Conservation (phyloP, 2,329 filamentous ascomycete species). For the Nannizziopsis arthrosporioides region DNA sequence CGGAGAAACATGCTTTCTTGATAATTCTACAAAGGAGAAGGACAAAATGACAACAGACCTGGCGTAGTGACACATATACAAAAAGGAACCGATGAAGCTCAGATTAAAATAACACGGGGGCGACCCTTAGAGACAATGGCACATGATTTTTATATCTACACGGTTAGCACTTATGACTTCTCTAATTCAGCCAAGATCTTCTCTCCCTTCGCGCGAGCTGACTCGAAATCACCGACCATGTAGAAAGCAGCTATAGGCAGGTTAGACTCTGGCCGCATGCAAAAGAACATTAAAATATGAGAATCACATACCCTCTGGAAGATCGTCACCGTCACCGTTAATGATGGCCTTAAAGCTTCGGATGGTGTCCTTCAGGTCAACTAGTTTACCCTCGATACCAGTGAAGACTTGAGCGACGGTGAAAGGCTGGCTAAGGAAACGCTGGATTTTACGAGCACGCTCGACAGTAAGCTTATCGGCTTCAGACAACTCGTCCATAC, state of each 20-base stretch:
- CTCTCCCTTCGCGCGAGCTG: conserved; percentile 92
- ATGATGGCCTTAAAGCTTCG: conserved; percentile 95
- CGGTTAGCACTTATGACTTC: conserved; percentile 26
- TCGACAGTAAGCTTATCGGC: conserved; percentile 99
- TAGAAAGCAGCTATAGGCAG: conserved; percentile 57
- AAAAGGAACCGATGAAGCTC: conserved; percentile 11
- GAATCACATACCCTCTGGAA: conserved; percentile 66
- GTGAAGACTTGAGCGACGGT: conserved; percentile 62
- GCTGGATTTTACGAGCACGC: conserved; percentile 99
- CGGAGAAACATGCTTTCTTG: conserved; percentile 8
- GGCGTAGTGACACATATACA: conserved; percentile 11
- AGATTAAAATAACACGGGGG: conserved; percentile 12
- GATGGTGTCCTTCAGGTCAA: conserved; percentile 98
- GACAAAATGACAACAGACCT: background rate
- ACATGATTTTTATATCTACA: conserved; percentile 14
- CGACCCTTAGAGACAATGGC: conserved; percentile 9
- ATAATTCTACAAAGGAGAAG: conserved; percentile 9
- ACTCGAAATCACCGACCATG: conserved; percentile 96
- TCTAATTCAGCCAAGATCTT: conserved; percentile 98
- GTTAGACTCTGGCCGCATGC: conserved; percentile 18
- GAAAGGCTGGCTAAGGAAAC: conserved; percentile 99
- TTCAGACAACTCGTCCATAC: conserved; percentile 99
- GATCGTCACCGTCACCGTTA: conserved; percentile 83
- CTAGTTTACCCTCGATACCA: conserved; percentile 89
- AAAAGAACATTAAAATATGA: conserved; percentile 6